phyloP scores from a whole-genome alignment of 768 basidiomycete genomes.

The Albatrellus ellisii region DNA sequence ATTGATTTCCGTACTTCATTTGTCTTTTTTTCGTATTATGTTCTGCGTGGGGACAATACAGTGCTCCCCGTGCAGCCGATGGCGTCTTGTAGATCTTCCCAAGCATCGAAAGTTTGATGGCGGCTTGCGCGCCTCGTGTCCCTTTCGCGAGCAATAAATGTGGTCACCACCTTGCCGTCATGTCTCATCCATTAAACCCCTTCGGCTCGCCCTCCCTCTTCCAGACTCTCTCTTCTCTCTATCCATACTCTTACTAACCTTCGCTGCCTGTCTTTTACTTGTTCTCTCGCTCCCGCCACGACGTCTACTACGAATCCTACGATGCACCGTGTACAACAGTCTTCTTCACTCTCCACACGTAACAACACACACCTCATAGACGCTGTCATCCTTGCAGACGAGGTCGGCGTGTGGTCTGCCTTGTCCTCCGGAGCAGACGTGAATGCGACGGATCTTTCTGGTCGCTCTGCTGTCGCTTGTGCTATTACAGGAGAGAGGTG shows the following conservation, averaged over 20 bases:
- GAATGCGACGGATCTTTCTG: slow-evolving; percentile 47
- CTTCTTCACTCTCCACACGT: not conserved
- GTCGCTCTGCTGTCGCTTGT: slow-evolving; percentile 53
- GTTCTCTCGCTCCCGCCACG: not conserved
- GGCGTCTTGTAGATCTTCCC: slow-evolving; percentile 3
- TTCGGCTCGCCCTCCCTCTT: slow-evolving; percentile 4
- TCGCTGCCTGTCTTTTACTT: not conserved
- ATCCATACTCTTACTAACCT: slow-evolving; percentile 2
- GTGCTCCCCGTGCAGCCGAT: too few relatives aligned
- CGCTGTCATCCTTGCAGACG: slow-evolving; percentile 45
- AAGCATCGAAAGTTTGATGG: not conserved
- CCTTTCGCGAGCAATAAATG: slow-evolving; percentile 5
- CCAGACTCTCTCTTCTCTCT: slow-evolving; percentile 2
- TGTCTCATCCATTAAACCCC: too few relatives aligned
- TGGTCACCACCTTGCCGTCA: slow-evolving; percentile 3
- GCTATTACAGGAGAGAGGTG: slow-evolving; percentile 65
- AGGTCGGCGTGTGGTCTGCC: slow-evolving; percentile 36
- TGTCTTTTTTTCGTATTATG: too few relatives aligned
- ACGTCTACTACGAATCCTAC: slow-evolving; percentile 1
- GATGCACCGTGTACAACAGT: slow-evolving; percentile 4
- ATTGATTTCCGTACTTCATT: too few relatives aligned
- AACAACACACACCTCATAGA: slow-evolving; percentile 13
- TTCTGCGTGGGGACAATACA: too few relatives aligned
- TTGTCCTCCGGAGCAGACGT: slow-evolving; percentile 52
- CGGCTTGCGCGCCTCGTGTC: slow-evolving; percentile 3